Evolutionary conservation across 495 filamentous ascomycete species (phyloP), one percentile per base, ranked within the genome.

Genomic region (Zalerion maritima): DNA sequence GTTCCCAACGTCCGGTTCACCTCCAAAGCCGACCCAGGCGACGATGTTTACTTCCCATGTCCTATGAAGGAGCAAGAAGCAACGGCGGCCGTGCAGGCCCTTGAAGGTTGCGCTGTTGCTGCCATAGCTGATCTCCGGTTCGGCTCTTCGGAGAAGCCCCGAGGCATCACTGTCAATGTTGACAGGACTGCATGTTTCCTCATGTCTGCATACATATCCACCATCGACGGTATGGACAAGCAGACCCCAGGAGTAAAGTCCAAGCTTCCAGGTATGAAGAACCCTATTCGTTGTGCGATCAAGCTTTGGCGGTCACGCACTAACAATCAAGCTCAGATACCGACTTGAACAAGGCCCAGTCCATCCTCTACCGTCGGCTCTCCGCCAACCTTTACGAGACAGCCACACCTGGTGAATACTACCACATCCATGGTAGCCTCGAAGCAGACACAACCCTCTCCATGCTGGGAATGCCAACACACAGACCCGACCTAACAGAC

Each of bases 341-440:
- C 39, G 78, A 82, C 54, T 49, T 81, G 14, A 54, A 77, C 29
- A 54, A 57, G 27, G 77, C 79, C 4, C 78, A 83, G 45, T 78
- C 77, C 2, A 71, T 72, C 41, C 57, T 73, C 11, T 82, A 86
- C 44, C 69, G 78, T 18, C 69, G 78, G 21, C 63, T 83, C 40
- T 79, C 78, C 15, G 78, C 78, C 9, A 81, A 81, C 47, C 54
- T 83, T 8, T 86, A 83, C 54, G 62, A 66, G 35, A 83, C 78
- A 4, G 75, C 70, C 45, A 65, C 61, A 27, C 57, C 52, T 15
- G 67, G 61, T 24, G 62, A 75, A 41, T 86, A 64, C 45, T 84
- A 75, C 45, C 80, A 86, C 44, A 78, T 83, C 32, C 79, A 84
- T 48, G 78, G 79, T 17, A 83, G 78, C 1, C 48, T 85, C 11